Evolutionary conservation across 805 yeast species (phyloP), one percentile per base, ranked within the genome.

Genomic region (Lipomyces spencermartinsiae): DNA sequence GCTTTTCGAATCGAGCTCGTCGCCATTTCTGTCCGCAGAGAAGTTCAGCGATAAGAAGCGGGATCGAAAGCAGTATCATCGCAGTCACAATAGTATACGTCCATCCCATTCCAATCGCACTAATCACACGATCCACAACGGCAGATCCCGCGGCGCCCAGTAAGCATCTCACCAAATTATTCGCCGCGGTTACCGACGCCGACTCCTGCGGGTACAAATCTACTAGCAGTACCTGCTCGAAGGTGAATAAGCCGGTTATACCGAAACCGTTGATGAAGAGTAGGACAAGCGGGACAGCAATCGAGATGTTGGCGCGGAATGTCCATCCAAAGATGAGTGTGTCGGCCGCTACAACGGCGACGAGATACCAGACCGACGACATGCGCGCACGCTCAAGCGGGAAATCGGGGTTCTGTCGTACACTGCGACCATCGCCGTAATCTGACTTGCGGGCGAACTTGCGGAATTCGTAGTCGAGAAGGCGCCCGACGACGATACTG

Each of bases 131-230:
- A 34, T 86, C 84, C 33, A 91, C 80, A 4, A 87, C 87, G 0
- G 92, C 95, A 19, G 89, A 83, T 58, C 90, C 87, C 0, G 86
- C 83, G 0, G 97, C 97, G 39, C 89, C 88, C 59, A 86, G 73
- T 10, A 86, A 80, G 75, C 97, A 92, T 74, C 97, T 81, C 34
- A 87, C 83, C 34, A 92, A 79, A 74, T 92, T 92, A 70, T 89
- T 82, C 59, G 90, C 83, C 9, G 95, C 89, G 0, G 93, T 84
- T 4, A 93, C 89, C 3, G 95, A 86, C 0, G 97, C 91, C 0
- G 92, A 83, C 61, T 84, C 84, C 4, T 82, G 78, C 0, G 97
- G 97, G 70, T 83, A 87, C 67, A 92, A 76, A 74, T 92, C 97
- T 19, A 92, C 90, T 63, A 91, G 77, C 55, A 92, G 77, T 0